Base-by-base conservation (phyloP, 768 basidiomycete genomes). In the Leccinum sublutescens region DNA sequence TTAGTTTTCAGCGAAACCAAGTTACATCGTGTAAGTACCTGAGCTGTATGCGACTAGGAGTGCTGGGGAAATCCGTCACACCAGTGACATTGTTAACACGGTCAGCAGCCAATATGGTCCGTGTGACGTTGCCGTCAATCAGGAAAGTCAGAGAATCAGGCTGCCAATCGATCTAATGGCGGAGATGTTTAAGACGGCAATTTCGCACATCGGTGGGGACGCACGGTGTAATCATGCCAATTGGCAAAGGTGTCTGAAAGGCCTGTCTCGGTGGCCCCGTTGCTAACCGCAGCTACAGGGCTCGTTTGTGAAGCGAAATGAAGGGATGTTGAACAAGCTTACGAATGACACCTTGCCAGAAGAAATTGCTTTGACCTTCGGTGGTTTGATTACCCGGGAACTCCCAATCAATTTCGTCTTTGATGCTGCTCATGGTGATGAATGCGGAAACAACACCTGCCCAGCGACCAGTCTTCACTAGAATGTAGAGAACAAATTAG, bases 331-430 rank as follows among this genome's bases (percentile, higher is more conserved):
- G 25, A 5, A 17, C 6, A 47, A 38, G 78, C 87, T 64, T 68
- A 87, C 86, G 84, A 55, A 90, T 82, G 55, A 78, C 55, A 29
- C 87, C 87, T 68, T 89, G 83, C 88, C 88, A 92, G 76, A 90
- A 92, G 65, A 77, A 88, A 69, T 94, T 94, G 40, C 84, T 86
- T 74, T 95, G 93, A 9, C 79, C 92, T 56, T 85, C 68, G 2
- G 82, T 82, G 2, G 84, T 86, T 19, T 74, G 66, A 50, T 76
- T 76, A 6, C 89, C 89, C 56, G 89, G 87, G 66, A 86, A 93
- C 69, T 92, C 90, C 90, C 91, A 92, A 63, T 93, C 91, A 54
- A 93, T 89, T 69, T 93, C 91, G 67, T 91, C 89, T 70, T 89
- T 91, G 65, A 92, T 80, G 63, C 87, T 83, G 65, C 83, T 85